Evolutionary conservation across 1,139 yeast species (phyloP), one percentile per base, ranked within the genome.

Genomic region (Pichia sp.): DNA sequence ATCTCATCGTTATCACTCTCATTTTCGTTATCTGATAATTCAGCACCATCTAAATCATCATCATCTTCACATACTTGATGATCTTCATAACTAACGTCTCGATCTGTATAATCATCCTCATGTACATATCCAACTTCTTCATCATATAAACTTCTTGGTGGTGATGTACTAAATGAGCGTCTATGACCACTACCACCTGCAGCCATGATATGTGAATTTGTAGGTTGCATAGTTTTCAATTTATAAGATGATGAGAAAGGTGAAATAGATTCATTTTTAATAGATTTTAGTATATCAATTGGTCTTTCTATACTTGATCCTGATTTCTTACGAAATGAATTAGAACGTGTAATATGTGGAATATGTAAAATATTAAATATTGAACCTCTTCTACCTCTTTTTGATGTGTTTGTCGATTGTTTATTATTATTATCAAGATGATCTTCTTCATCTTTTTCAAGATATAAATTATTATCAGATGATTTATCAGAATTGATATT

Each of bases 141-240:
- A 37, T 42, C 46, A 30, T 40, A 32, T 8, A 23, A 11, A 3
- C 16, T 22, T 10, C 25, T 20, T 12, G 43, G 38, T 10, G 44
- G 40, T 40, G 28, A 28, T 10, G 25, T 29, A 34, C 30, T 34
- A n/a, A 30, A 35, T 11, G 44, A 41, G 23, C 10, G 12, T 28
- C 24, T 16, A n/a, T 4, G 10, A 24, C 16, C 25, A 20, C 25
- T 33, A 25, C 35, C 49, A 30, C 49, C 49, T 2, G 49, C 49
- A 9, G 49, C 49, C 30, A 42, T 23, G 3, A 39, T 25, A 42
- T 46, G 49, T 22, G 41, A 25, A 16, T 4, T 20, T 7, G 46
- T 46, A 4, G 49, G 49, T 31, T 46, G 49, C 3, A 46, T 23
- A 10, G 42, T 28, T 31, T 16, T 16, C 16, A 16, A 16, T 16